Percentiles rank a stretch among this genome's conserved stretches.
phyloP scores from a whole-genome alignment of 202 grass and related monocot species.

The Schoenoplectus tabernaemontani region DNA sequence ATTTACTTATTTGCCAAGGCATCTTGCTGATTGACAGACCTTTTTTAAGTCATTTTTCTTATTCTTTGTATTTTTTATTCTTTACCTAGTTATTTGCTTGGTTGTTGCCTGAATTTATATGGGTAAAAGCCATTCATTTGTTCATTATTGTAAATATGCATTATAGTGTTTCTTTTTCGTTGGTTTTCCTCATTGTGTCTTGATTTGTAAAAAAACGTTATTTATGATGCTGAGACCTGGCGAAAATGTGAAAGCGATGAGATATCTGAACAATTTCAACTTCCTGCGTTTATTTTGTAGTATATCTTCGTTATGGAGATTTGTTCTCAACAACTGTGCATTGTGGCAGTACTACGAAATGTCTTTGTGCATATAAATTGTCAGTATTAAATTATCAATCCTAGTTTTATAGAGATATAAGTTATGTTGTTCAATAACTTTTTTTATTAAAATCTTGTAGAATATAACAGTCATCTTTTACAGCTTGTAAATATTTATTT shows the following conservation, averaged over 20 bases:
- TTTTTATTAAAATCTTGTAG: too few relatives aligned
- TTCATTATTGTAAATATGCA: constrained; percentile 16
- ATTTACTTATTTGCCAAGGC: constrained; percentile 52
- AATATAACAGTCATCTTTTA: too few relatives aligned
- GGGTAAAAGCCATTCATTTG: neutral
- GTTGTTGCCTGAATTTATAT: constrained; percentile 1
- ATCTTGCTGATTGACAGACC: constrained; percentile 20
- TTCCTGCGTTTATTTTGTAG: too few relatives aligned
- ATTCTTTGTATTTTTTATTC: neutral
- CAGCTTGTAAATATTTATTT: too few relatives aligned
- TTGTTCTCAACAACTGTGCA: too few relatives aligned
- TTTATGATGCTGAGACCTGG: neutral
- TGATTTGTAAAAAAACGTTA: neutral
- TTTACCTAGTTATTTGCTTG: neutral
- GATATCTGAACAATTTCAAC: too few relatives aligned
- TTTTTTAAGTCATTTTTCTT: neutral
- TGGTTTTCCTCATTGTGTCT: neutral
- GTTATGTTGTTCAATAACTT: too few relatives aligned
- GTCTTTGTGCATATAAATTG: too few relatives aligned
- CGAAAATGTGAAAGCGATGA: neutral
- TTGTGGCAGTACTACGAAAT: too few relatives aligned
- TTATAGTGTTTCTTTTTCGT: neutral
- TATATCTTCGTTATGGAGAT: too few relatives aligned
- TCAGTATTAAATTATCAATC: too few relatives aligned
- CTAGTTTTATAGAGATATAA: too few relatives aligned